These are phyloP conservation scores for Carex arenaria DNA, from an alignment of 202 grass and related monocot species.

Conservation along the genomic window DNA sequence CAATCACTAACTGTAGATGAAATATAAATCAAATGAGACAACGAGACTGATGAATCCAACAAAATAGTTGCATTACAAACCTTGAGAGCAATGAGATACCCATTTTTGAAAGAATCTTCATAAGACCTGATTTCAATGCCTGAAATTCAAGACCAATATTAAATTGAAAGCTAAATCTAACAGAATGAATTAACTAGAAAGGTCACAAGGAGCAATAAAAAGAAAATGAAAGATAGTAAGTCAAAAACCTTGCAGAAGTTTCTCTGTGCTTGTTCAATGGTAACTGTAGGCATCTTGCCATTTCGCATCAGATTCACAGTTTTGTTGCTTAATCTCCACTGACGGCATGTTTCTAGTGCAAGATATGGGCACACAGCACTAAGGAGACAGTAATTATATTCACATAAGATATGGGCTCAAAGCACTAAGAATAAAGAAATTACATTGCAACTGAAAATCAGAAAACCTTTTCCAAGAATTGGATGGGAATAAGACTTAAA, in stretches of 20 bases:
- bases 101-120: conserved; percentile 99
- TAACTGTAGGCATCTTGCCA: conserved; percentile 97
- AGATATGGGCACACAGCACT: conserved; percentile 97
- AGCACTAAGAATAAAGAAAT: conserved; percentile 44
- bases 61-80: conserved; percentile 46
- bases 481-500: conserved; percentile 6
- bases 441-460: conserved; percentile 11
- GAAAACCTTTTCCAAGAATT: background rate
- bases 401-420: conserved; percentile 65
- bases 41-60: conserved; percentile 16
- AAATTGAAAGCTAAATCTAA: conserved; percentile 8
- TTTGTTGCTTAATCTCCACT: conserved; percentile 99
- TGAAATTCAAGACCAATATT: conserved; percentile 42
- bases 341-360: conserved; percentile 92
- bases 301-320: conserved; percentile 97
- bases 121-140: conserved; percentile 93
- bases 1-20: conserved; percentile 31
- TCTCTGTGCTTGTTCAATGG: conserved; percentile 98
- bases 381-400: conserved; percentile 27
- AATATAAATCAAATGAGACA: conserved; percentile 11
- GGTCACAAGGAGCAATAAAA: conserved; percentile 13
- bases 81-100: conserved; percentile 99
- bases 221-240: conserved; percentile 14
- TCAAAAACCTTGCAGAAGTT: conserved; percentile 91
- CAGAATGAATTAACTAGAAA: conserved; percentile 20